A percentile compares a stretch with the other conserved stretches of the same genome.
These are phyloP conservation scores for Fusarium concolor DNA, from an alignment of 2,329 filamentous ascomycete species.

Conservation along the genomic window DNA sequence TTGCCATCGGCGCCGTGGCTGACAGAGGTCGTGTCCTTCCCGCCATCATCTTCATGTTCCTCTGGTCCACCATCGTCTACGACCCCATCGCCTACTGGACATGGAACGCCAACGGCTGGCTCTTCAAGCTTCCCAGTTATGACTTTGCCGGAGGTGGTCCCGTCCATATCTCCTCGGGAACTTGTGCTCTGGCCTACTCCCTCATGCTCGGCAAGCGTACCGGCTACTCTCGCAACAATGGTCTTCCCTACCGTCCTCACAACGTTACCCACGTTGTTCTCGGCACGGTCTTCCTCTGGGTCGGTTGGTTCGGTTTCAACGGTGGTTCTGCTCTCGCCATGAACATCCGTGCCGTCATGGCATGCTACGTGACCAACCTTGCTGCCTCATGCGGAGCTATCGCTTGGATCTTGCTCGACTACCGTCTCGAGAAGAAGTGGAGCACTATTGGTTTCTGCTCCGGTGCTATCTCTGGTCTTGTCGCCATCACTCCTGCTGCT, in stretches of 20 bases:
- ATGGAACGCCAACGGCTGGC: constrained; percentile 80
- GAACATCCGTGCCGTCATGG: constrained; percentile 90
- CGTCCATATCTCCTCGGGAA: constrained; percentile 79
- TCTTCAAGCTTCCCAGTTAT: constrained; percentile 74
- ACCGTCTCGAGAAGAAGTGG: constrained; percentile 93
- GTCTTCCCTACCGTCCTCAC: constrained; percentile 76
- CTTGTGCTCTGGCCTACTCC: constrained; percentile 77
- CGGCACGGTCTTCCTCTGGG: constrained; percentile 84
- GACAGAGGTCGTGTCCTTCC: constrained; percentile 72
- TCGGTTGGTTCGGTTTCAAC: constrained; percentile 98
- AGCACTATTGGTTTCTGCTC: constrained; percentile 94
- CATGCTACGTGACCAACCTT: constrained; percentile 87
- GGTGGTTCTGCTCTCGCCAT: constrained; percentile 83
- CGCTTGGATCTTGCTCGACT: constrained; percentile 88
- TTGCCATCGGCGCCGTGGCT: constrained; percentile 70
- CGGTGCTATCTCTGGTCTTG: constrained; percentile 86
- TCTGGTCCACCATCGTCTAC: constrained; percentile 79
- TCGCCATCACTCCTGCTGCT: constrained; percentile 86
- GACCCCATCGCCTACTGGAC: constrained; percentile 82
- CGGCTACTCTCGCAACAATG: constrained; percentile 70
- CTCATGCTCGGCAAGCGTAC: constrained; percentile 78
- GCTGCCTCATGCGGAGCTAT: constrained; percentile 84
- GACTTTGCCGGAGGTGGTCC: constrained; percentile 82
- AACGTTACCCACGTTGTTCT: constrained; percentile 80
- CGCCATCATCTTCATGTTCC: constrained; percentile 74